These are phyloP conservation scores for Prototheca wickerhamii DNA, from an alignment of 163 green algal species.

Conservation along the genomic window DNA sequence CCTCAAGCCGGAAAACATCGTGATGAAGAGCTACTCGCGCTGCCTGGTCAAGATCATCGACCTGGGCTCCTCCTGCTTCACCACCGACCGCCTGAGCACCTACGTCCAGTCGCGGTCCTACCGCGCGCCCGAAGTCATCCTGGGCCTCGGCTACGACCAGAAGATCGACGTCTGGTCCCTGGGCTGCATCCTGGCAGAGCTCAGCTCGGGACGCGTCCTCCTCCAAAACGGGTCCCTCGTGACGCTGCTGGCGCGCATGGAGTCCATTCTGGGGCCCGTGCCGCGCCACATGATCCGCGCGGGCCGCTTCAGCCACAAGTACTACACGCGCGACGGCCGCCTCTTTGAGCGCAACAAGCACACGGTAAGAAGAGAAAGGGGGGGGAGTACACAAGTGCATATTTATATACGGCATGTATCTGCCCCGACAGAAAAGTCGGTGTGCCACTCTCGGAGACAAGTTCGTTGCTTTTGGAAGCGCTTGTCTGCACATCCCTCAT, in stretches of 20 bases:
- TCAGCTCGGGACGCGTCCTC: slow-evolving; percentile 66
- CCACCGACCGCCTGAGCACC: slow-evolving; percentile 81
- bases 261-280: slow-evolving; percentile 74
- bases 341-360: slow-evolving; percentile 57
- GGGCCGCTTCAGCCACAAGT: slow-evolving; percentile 69
- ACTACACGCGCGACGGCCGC: slow-evolving; percentile 62
- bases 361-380: slow-evolving; percentile 25
- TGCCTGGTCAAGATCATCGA: slow-evolving; percentile 90
- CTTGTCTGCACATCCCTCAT: no score
- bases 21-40: slow-evolving; percentile 68
- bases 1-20: slow-evolving; percentile 97
- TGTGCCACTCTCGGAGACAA: no score
- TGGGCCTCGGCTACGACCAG: slow-evolving; percentile 79
- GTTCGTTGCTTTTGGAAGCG: no score
- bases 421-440: neutral
- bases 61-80: slow-evolving; percentile 87
- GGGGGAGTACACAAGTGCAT: neutral
- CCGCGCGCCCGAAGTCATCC: slow-evolving; percentile 90
- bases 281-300: slow-evolving; percentile 61
- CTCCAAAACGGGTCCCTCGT: slow-evolving; percentile 79
- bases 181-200: slow-evolving; percentile 92
- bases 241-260: slow-evolving; percentile 76
- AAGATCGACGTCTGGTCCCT: slow-evolving; percentile 93
- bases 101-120: slow-evolving; percentile 91
- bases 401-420: neutral